Conservation (phyloP, 2,329 filamentous ascomycete genomes). For the Dothiorella sarmentorum region DNA sequence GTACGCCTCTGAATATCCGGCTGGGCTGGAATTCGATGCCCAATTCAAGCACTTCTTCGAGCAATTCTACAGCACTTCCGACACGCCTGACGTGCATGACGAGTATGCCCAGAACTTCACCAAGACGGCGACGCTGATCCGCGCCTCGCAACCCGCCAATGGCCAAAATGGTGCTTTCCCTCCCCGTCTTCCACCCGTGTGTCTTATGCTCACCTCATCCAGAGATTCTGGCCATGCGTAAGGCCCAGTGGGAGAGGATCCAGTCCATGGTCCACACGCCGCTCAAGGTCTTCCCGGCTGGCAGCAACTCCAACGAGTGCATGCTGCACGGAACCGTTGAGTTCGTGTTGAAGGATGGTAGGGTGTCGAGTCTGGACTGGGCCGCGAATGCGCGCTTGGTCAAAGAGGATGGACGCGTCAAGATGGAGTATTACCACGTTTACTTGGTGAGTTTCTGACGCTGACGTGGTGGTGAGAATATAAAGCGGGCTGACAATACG, state of each 20-base stretch:
- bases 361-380: slow-evolving; percentile 49
- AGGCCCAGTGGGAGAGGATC: slow-evolving; percentile 53
- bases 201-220: slow-evolving; percentile 9
- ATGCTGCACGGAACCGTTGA: slow-evolving; percentile 55
- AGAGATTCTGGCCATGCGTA: slow-evolving; percentile 51
- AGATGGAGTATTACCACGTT: slow-evolving; percentile 53
- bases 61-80: slow-evolving; percentile 47
- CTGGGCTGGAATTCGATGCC: slow-evolving; percentile 35
- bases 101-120: slow-evolving; percentile 49
- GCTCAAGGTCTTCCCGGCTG: slow-evolving; percentile 50
- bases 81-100: slow-evolving; percentile 48
- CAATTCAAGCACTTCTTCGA: slow-evolving; percentile 45
- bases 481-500: background rate
- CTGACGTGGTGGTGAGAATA: background rate
- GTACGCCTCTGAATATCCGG: slow-evolving; percentile 35
- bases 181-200: background rate
- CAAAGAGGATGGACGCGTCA: slow-evolving; percentile 51
- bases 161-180: slow-evolving; percentile 43
- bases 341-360: slow-evolving; percentile 52
- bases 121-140: slow-evolving; percentile 49
- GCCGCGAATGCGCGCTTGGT: slow-evolving; percentile 52
- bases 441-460: slow-evolving; percentile 45
- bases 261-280: slow-evolving; percentile 45
- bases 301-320: slow-evolving; percentile 44
- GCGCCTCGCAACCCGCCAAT: slow-evolving; percentile 47